Percentiles rank a stretch among this genome's conserved stretches.
These are phyloP conservation scores for Diaporthe vaccinii DNA, from an alignment of 2,329 filamentous ascomycete species.

Conservation along the genomic window DNA sequence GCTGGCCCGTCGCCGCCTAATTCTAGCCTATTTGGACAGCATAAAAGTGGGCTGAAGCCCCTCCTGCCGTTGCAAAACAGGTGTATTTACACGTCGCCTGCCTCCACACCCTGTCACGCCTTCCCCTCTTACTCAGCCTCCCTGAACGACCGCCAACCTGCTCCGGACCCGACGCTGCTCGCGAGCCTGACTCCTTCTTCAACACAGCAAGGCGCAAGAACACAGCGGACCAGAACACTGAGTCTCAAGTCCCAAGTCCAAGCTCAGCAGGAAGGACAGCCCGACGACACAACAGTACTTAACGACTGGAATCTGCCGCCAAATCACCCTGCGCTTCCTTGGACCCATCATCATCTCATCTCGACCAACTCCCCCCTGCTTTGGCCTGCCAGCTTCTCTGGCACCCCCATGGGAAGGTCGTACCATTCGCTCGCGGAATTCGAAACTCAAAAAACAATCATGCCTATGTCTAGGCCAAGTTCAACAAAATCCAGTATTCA, in stretches of 20 bases:
- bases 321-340: slow-evolving; percentile 21
- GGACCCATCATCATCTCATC: slow-evolving; percentile 35
- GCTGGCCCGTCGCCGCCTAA: not conserved
- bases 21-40: slow-evolving; percentile 10
- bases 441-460: slow-evolving; percentile 32
- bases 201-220: slow-evolving; percentile 23
- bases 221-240: slow-evolving; percentile 3
- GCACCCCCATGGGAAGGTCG: slow-evolving; percentile 37
- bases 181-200: slow-evolving; percentile 32
- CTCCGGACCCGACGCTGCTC: slow-evolving; percentile 3
- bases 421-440: slow-evolving; percentile 37
- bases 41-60: slow-evolving; percentile 12
- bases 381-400: slow-evolving; percentile 36
- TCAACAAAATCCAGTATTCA: slow-evolving; percentile 38
- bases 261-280: slow-evolving; percentile 29
- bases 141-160: slow-evolving; percentile 26
- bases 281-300: slow-evolving; percentile 6
- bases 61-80: slow-evolving; percentile 19
- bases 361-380: slow-evolving; percentile 33
- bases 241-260: slow-evolving; percentile 27
- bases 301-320: slow-evolving; percentile 24
- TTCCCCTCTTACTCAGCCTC: slow-evolving; percentile 39
- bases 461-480: slow-evolving; percentile 38
- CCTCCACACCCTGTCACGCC: slow-evolving; percentile 30
- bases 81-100: slow-evolving; percentile 14